Base-by-base conservation (phyloP, 1,139 yeast genomes). In the Geotrichum klebahnii region DNA sequence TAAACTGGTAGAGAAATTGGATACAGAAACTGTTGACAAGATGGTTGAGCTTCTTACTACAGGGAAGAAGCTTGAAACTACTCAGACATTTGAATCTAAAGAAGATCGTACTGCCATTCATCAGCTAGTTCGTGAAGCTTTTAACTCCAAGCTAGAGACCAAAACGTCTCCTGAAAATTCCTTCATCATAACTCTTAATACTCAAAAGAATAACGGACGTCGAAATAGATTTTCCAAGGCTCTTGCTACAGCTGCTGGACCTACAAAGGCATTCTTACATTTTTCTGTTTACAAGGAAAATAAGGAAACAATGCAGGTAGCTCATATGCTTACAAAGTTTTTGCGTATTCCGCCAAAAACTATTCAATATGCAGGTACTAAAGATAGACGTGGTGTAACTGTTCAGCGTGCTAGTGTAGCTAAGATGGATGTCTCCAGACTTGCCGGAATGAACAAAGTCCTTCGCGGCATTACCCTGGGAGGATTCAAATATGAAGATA, bases 271-370 rank as follows among this genome's bases (percentile, higher is more conserved):
- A 43, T 87, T 71, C 65, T 71, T 92, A 37, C 92, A 85, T 62
- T 85, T 90, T 63, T 80, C 87, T 3, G 73, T 92, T 31, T 90
- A 85, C 72, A 92, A 92, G 66, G 97, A 92, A 64, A 94, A 94
- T 69, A 85, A 92, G 65, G 99, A 92, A 62, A 90, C 99, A 1
- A 89, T 92, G 97, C 97, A 92, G 67, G 90, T 87, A 6, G 94
- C 95, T 0, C 77, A 81, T 26, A 70, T 84, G 32, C 72, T 92
- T 43, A 73, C 92, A 36, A 84, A 84, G 62, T 77, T 86, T 57
- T 72, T 92, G 59, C 77, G 90, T 55, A 70, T 85, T 16, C 92
- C 90, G 16, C 74, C 84, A 5, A 84, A 82, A 59, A 66, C 73
- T 33, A 75, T 92, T 35, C 76, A 85, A 50, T 89, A 82, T 67